Base-by-base conservation (phyloP, 2,329 filamentous ascomycete species). In the Blastomyces silverae region DNA sequence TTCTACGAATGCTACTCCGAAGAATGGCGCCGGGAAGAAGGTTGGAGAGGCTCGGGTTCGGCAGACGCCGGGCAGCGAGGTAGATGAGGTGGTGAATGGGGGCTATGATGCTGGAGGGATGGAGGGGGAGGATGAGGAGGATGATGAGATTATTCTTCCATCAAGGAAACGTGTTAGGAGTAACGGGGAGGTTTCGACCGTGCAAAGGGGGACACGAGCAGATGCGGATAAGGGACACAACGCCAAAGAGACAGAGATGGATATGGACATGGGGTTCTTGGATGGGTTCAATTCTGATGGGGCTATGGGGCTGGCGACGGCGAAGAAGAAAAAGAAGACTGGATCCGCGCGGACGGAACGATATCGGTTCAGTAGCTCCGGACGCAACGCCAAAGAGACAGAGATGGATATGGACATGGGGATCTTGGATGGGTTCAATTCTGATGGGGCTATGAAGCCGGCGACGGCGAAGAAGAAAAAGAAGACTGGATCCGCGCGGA, bases 361-460 rank as follows among this genome's bases (percentile, higher is more conserved):
- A 68, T 88, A 83, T 72, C 74, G 83, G 25, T 88, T 87, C 71
- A 82, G 81, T 31, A 86, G 76, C 69, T 84, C 80, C 3, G 79
- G n/a, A 39, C 22, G 13, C 28, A 44, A n/a, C 13, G 15, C 2
- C 15, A 60, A 67, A 31, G 22, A 22, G 37, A 62, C 39, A 42
- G 69, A 66, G 59, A 69, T 64, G n/a, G 65, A 64, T 53, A 61
- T 42, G 42, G 69, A 66, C 58, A 69, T 64, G 25, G 65, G 61
- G 56, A 61, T 65, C 57, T 65, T 58, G 67, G 52, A 67, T 52
- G 39, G 57, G 64, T 20, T 67, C 63, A 50, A 20, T 52, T 52
- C 48, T 25, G 22, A 52, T 65, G 11, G 13, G 42, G 53, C 61
- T 63, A 28, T 58, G 46, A n/a, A n/a, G n/a, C n/a, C n/a, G n/a